phyloP scores from a whole-genome alignment of 1,139 yeast genomes.

The Diutina scorzettiae region DNA sequence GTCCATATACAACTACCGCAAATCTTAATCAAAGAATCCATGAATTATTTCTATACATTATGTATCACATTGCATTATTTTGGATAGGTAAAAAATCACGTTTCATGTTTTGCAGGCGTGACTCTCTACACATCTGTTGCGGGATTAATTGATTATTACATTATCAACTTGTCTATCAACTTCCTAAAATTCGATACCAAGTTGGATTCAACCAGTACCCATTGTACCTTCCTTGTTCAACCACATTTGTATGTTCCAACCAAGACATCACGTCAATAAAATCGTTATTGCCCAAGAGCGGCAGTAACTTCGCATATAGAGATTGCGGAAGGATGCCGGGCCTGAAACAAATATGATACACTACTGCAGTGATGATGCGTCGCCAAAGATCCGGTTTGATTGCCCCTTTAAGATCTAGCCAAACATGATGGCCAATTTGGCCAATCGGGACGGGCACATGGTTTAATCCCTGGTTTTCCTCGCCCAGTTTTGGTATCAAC shows the following conservation, averaged over 20 bases:
- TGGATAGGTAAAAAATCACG: no score
- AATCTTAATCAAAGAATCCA: no score
- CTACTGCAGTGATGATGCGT: neutral
- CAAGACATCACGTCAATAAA: slow-evolving; percentile 1
- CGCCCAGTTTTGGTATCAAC: neutral
- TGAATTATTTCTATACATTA: no score
- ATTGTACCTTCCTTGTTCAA: neutral
- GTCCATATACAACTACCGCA: no score
- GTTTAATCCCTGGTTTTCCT: neutral
- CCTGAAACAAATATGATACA: neutral
- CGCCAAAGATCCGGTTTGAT: slow-evolving; percentile 2
- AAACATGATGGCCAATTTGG: neutral
- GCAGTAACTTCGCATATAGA: neutral
- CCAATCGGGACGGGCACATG: slow-evolving; percentile 3
- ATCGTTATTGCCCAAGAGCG: slow-evolving; percentile 1
- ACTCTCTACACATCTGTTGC: no score
- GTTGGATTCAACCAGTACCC: neutral
- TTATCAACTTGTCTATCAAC: no score
- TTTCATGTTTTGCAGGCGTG: no score
- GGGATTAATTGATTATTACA: no score
- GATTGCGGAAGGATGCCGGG: slow-evolving; percentile 1
- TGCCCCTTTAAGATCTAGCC: neutral
- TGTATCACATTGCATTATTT: no score
- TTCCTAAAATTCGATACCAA: neutral
- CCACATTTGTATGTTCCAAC: neutral